Conservation (phyloP, 208 protist genomes). For the Giardia muris region DNA sequence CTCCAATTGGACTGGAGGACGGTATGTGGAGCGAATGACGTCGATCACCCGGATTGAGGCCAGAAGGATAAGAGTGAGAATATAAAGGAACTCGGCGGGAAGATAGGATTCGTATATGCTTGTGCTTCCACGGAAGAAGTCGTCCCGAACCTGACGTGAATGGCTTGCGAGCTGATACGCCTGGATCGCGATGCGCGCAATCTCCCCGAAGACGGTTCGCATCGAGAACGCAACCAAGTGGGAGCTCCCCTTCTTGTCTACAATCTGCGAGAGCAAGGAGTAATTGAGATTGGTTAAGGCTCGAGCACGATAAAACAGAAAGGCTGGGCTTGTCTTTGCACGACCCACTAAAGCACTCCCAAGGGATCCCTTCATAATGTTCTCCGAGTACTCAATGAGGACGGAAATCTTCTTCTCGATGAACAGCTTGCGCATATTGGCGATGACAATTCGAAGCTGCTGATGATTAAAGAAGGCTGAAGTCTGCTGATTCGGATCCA, state of each 20-base stretch:
- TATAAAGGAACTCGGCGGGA: background rate
- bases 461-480: background rate
- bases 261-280: background rate
- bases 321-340: background rate
- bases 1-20: background rate
- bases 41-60: background rate
- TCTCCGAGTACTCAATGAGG: background rate
- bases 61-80: background rate
- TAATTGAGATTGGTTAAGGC: background rate
- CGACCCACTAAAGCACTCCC: background rate
- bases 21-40: background rate
- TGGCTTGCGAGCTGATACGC: background rate
- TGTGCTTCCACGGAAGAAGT: slow-evolving; percentile 2
- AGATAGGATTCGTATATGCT: background rate
- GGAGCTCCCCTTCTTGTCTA: background rate
- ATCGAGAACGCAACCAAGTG: background rate
- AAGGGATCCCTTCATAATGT: background rate
- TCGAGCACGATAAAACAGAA: background rate
- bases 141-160: background rate
- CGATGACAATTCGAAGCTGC: background rate
- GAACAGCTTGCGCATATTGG: background rate
- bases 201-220: background rate
- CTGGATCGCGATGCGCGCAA: background rate
- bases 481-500: background rate
- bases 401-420: background rate